Base-by-base conservation (phyloP, 306 rosid species). In the Sicyos baderoa region DNA sequence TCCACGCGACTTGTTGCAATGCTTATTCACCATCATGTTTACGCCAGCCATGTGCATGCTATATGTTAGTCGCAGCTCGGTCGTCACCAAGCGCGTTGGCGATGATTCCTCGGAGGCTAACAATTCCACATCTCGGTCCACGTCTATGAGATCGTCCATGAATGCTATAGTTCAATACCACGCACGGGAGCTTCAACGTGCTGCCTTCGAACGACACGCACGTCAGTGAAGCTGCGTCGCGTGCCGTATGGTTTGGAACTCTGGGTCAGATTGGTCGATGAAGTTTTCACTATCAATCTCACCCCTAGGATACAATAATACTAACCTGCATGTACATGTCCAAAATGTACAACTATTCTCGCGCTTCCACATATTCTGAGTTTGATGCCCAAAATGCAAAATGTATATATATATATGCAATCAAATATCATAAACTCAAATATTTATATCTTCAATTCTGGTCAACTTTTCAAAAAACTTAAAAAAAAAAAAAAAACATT, bases 121-220 rank as follows among this genome's bases (percentile, higher is more conserved):
- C 9, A 79, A 59, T 9, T 64, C 79, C 10, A 82, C 88, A 11
- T 88, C 90, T 37, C 3, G 14, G 0, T 47, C 78, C 2, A 4
- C 65, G 76, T 85, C 87, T 1, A 88, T 79, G 50, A 85, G 72
- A 0, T 65, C 80, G 62, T 78, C 84, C 79, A 88, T 83, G 74
- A 88, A 81, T 76, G 71, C 65, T 0, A 82, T n/a, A n/a, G n/a
- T n/a, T n/a, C n/a, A n/a, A n/a, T n/a, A n/a, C n/a, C n/a, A n/a
- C n/a, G n/a, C n/a, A n/a, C n/a, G n/a, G n/a, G n/a, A n/a, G 83
- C 23, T 65, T 32, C 0, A 83, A 73, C 13, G 70, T 53, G 2
- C 88, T 84, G 1, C 55, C 0, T 42, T 49, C 23, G 64, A 87
- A 83, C 3, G 77, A 69, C 22, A 85, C 73, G n/a, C 22, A 85